Evolutionary conservation across 1,284 basidiomycete species (phyloP).

Genomic region (Cutaneotrichosporon spelunceum): DNA sequence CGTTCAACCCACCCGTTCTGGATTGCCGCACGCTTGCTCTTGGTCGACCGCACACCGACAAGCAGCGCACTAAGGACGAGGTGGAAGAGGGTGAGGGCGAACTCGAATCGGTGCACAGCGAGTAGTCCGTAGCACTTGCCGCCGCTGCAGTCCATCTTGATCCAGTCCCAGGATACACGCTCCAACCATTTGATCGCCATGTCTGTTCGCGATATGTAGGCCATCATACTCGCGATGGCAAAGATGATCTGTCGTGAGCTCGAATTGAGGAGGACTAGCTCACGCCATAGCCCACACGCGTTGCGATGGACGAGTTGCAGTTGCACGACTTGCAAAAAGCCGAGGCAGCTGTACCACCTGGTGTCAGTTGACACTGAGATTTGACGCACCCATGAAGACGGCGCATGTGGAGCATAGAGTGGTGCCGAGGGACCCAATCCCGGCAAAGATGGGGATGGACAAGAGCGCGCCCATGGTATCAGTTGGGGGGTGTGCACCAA

Average conservation of each 20-base stretch:
- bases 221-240: slow-evolving; percentile 89
- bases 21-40: slow-evolving; percentile 84
- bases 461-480: slow-evolving; percentile 73
- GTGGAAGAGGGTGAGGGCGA: slow-evolving; percentile 89
- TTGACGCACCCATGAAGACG: slow-evolving; percentile 61
- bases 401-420: slow-evolving; percentile 70
- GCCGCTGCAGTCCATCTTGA: slow-evolving; percentile 93
- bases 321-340: slow-evolving; percentile 99
- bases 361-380: slow-evolving; percentile 48
- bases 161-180: slow-evolving; percentile 91
- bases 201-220: slow-evolving; percentile 92
- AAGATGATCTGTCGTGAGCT: slow-evolving; percentile 74
- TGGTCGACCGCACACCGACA: slow-evolving; percentile 83
- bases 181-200: slow-evolving; percentile 82
- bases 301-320: slow-evolving; percentile 97
- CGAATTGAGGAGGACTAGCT: slow-evolving; percentile 33
- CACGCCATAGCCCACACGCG: slow-evolving; percentile 92
- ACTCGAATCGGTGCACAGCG: slow-evolving; percentile 97
- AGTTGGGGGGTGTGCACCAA: neutral
- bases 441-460: slow-evolving; percentile 75
- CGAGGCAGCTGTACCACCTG: slow-evolving; percentile 62
- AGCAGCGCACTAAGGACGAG: slow-evolving; percentile 72
- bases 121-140: slow-evolving; percentile 96
- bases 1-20: slow-evolving; percentile 82
- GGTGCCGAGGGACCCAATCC: slow-evolving; percentile 70